Evolutionary conservation across 116 monocot species (phyloP).

Genomic region (Dioscorea cayenensis): DNA sequence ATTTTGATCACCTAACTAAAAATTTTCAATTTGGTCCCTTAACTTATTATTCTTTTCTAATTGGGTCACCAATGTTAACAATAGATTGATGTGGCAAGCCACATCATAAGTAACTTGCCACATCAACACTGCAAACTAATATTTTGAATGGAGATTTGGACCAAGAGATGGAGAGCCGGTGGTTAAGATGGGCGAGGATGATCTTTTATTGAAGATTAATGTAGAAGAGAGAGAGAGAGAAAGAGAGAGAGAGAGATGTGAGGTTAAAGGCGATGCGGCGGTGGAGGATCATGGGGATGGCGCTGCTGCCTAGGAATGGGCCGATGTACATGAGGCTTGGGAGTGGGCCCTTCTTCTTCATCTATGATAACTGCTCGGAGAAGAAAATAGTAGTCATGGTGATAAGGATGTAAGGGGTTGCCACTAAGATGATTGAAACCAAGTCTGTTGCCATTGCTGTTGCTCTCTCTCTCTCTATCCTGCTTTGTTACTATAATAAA

Average conservation of each 20-base stretch:
- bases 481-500: no score
- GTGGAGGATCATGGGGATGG: constrained; percentile 65
- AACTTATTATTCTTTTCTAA: no score
- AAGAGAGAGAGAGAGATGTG: constrained; percentile 83
- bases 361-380: constrained; percentile 63
- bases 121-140: no score
- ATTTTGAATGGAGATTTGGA: constrained; percentile 17
- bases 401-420: constrained; percentile 23
- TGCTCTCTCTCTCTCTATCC: no score
- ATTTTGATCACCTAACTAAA: no score
- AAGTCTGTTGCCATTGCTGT: no score
- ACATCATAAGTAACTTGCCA: no score
- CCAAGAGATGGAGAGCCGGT: constrained; percentile 33
- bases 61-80: no score
- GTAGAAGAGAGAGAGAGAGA: constrained; percentile 70
- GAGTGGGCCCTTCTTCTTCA: constrained; percentile 61
- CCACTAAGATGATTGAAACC: no score
- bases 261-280: constrained; percentile 78
- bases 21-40: no score
- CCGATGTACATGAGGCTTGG: constrained; percentile 56
- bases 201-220: constrained; percentile 58
- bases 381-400: constrained; percentile 18
- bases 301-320: constrained; percentile 74
- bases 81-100: no score
- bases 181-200: constrained; percentile 48